A percentile compares a stretch with the other conserved stretches of the same genome.
Evolutionary conservation across 768 basidiomycete genomes (phyloP).

Genomic region (Termitomyces eurrhizus): DNA sequence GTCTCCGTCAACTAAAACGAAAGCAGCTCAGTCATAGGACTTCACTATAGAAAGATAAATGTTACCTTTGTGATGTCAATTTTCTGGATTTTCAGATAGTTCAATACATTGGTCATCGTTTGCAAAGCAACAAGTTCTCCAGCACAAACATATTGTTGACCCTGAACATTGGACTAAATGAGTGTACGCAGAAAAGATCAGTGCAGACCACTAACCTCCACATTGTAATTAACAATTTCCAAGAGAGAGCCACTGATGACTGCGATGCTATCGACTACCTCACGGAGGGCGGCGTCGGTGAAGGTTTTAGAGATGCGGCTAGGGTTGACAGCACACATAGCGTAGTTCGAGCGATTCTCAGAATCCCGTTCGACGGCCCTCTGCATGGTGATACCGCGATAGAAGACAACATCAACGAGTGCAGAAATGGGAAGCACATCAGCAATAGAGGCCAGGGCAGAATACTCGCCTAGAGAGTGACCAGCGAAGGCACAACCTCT

Average conservation of each 20-base stretch:
- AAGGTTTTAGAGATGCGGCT: conserved; percentile 92
- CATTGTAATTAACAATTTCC: conserved; percentile 98
- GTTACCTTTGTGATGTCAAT: conserved; percentile 85
- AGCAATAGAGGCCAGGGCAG: conserved; percentile 95
- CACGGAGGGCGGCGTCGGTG: conserved; percentile 92
- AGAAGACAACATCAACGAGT: conserved; percentile 97
- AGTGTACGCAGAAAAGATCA: conserved; percentile 3
- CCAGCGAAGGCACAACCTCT: conserved; percentile 92
- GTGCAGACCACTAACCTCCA: conserved; percentile 53
- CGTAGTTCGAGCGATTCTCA: conserved; percentile 91
- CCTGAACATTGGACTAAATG: conserved; percentile 40
- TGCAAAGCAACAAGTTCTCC: conserved; percentile 93
- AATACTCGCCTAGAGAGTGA: conserved; percentile 98
- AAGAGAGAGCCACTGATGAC: conserved; percentile 73
- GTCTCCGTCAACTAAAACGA: conserved; percentile 72
- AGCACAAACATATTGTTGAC: conserved; percentile 99
- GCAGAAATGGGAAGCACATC: conserved; percentile 94
- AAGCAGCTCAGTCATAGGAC: background rate
- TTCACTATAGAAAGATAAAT: background rate
- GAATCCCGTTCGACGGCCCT: conserved; percentile 96
- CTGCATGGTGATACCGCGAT: conserved; percentile 99
- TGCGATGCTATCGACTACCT: conserved; percentile 92
- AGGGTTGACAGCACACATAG: conserved; percentile 99
- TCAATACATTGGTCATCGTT: conserved; percentile 92
- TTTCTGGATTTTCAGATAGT: conserved; percentile 95